A percentile compares a stretch with the other conserved stretches of the same genome.
phyloP scores from a whole-genome alignment of 805 yeast species.

The Wickerhamiella hasegawae region DNA sequence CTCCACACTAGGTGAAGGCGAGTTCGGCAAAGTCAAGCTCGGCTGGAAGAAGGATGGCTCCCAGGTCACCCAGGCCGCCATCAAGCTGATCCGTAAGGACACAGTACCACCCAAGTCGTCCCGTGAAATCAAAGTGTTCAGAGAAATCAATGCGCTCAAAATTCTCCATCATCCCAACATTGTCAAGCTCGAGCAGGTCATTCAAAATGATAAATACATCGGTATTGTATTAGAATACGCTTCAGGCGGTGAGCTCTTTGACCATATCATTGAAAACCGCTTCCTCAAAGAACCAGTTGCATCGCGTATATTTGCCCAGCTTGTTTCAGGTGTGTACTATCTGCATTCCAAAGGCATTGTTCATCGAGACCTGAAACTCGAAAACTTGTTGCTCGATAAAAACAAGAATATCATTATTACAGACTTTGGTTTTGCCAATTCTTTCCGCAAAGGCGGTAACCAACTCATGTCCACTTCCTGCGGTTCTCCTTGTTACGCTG shows the following conservation, averaged over 20 bases:
- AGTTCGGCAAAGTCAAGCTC: slow-evolving; percentile 90
- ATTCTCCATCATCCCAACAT: slow-evolving; percentile 80
- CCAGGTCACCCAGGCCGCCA: slow-evolving; percentile 59
- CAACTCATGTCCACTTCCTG: slow-evolving; percentile 90
- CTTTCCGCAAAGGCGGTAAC: slow-evolving; percentile 29
- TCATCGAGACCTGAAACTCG: slow-evolving; percentile 63
- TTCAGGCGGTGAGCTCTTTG: slow-evolving; percentile 92
- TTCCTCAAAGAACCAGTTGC: slow-evolving; percentile 78
- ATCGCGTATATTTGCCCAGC: slow-evolving; percentile 76
- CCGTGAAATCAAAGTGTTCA: slow-evolving; percentile 72
- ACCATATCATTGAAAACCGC: slow-evolving; percentile 74
- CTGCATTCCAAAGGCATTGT: slow-evolving; percentile 68
- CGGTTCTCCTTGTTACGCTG: slow-evolving; percentile 98
- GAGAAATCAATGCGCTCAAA: slow-evolving; percentile 83
- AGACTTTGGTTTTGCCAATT: slow-evolving; percentile 91
- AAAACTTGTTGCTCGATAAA: slow-evolving; percentile 62
- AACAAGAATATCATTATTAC: slow-evolving; percentile 75
- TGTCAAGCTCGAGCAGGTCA: slow-evolving; percentile 77
- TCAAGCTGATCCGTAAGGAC: slow-evolving; percentile 78
- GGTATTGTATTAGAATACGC: slow-evolving; percentile 96
- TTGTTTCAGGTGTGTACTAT: slow-evolving; percentile 86
- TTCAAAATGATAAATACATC: slow-evolving; percentile 85
- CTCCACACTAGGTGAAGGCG: slow-evolving; percentile 93
- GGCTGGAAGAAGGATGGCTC: slow-evolving; percentile 84
- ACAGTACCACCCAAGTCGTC: slow-evolving; percentile 76